Base-by-base conservation (phyloP, 169 alveolate species). In the Plasmodium gaboni region DNA sequence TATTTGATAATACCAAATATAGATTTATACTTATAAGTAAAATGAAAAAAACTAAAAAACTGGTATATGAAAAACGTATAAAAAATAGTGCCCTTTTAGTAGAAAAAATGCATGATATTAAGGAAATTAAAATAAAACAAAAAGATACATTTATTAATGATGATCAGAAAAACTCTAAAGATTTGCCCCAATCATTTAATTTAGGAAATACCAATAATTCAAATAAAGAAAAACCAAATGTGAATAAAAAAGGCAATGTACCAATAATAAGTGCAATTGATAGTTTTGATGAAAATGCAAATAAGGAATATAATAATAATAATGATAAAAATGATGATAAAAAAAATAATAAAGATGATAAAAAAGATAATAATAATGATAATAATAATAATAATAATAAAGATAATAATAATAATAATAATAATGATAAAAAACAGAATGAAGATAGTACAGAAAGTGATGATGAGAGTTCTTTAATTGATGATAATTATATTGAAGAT, bases 391-490 rank as follows among this genome's bases (percentile, higher is more conserved):
- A 61, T n/a, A 12, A 12, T 65, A 19, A 13, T 9, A 5, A 65
- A 0, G 13, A 32, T 32, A 12, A 12, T 19, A 8, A 22, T 64
- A 24, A 26, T 13, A 64, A 17, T 51, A 64, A n/a, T 28, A 26
- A 65, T 13, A 19, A 71, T 44, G 15, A 8, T 38, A 61, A 38
- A 13, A 10, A 83, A n/a, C 10, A 44, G 24, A 28, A 67, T 4
- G 70, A 65, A 15, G 24, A 57, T 24, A 59, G 22, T n/a, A 74
- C 42, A 70, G 57, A 86, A n/a, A 42, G 53, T 46, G 53, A 51
- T 17, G 48, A 60, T 26, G 68, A 67, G 2, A 67, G 44, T 8
- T 19, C 28, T 28, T 15, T 2, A 38, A 32, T 38, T 4, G 9
- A 67, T 32, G 24, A 61, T 26, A 26, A 61, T 19, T 6, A 22